Evolutionary conservation across 2,329 filamentous ascomycete species (phyloP).

Genomic region (Herpotrichia juniperi): DNA sequence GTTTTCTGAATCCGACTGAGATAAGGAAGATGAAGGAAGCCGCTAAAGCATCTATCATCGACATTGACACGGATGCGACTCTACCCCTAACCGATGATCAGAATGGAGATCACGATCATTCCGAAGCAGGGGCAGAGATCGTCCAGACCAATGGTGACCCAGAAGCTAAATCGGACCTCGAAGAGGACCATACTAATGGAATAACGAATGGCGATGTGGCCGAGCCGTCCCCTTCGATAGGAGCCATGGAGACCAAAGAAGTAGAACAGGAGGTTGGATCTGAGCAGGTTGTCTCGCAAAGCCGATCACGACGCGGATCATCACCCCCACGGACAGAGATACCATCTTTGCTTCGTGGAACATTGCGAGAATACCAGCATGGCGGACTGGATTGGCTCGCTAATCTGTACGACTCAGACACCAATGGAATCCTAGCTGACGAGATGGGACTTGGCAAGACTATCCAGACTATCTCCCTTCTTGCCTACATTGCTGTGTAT

Average conservation of each 20-base stretch:
- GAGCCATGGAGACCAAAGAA: slow-evolving; percentile 17
- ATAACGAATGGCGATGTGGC: slow-evolving; percentile 2
- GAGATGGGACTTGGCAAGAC: slow-evolving; percentile 99
- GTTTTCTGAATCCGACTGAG: slow-evolving; percentile 40
- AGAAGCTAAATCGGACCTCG: neutral
- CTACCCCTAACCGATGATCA: neutral
- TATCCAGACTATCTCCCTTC: slow-evolving; percentile 92
- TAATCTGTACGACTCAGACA: slow-evolving; percentile 86
- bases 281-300: slow-evolving; percentile 19
- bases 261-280: slow-evolving; percentile 18
- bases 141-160: neutral
- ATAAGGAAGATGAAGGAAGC: slow-evolving; percentile 43
- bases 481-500: slow-evolving; percentile 89
- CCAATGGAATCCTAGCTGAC: slow-evolving; percentile 95
- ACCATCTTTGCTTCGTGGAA: slow-evolving; percentile 77
- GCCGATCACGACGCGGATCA: slow-evolving; percentile 34
- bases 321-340: slow-evolving; percentile 42
- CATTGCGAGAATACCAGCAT: slow-evolving; percentile 92
- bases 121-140: slow-evolving; percentile 40
- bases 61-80: neutral
- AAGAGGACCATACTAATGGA: slow-evolving; percentile 18
- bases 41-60: slow-evolving; percentile 27
- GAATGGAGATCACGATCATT: slow-evolving; percentile 29
- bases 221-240: slow-evolving; percentile 14
- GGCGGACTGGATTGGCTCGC: slow-evolving; percentile 97